Base-by-base conservation (phyloP, 495 filamentous ascomycete species). In the Alectoria sarmentosa region DNA sequence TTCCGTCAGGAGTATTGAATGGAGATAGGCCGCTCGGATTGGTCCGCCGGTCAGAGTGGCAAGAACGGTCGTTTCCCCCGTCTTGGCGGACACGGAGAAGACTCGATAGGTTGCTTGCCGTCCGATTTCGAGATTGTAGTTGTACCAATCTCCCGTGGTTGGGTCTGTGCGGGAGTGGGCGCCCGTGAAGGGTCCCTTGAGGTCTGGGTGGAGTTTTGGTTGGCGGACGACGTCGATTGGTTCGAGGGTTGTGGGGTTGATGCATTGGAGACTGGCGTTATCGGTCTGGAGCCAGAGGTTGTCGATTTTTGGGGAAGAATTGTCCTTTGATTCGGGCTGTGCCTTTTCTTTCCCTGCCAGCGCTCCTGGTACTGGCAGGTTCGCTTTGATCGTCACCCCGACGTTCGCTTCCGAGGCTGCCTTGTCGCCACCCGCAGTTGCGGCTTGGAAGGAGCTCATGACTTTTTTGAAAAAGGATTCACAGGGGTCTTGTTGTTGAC, bases 91-190 rank as follows among this genome's bases (percentile, higher is more conserved):
- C 19, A 85, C 81, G 7, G 75, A 71, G 71, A 92, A 92, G 36
- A 92, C 70, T 3, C 86, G 84, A 67, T 92, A 94, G 0, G 80
- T 82, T 8, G 76, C 66, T 0, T 66, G 69, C 19, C 58, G 60
- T 14, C 78, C 80, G 7, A 85, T 52, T 2, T 78, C 69, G 41
- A 90, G 81, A 70, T 92, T 92, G 76, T 80, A 91, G 70, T 91
- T 92, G 76, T 82, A 90, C n/a, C 89, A 71, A 65, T 92, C 88
- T 3, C 90, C 90, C 0, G 86, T 91, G 0, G 77, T 68, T 0
- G 88, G 89, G 67, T 91, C 88, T 0, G 79, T 77, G n/a, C 84
- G 83, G 9, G 88, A 82, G 71, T 92, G 90, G 4, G 90, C 79
- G 28, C 81, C 83, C 7, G 85, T 80, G 7, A 89, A 65, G 2